A percentile compares a stretch with the other conserved stretches of the same genome.
These are phyloP conservation scores for Catharanthus roseus DNA, from an alignment of 257 asterid genomes.

Conservation along the genomic window DNA sequence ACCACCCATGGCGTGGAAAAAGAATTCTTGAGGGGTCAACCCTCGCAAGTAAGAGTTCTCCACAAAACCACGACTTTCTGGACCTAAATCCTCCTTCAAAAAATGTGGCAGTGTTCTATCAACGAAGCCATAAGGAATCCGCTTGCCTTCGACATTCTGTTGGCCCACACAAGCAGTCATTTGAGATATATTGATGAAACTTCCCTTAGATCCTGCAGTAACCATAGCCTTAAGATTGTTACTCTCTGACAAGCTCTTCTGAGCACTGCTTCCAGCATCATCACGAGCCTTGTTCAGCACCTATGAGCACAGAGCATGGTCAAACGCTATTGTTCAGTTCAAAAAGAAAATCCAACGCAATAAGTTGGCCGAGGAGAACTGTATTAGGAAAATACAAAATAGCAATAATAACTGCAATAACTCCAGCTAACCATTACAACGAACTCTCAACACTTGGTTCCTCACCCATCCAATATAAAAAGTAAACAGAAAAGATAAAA, in stretches of 20 bases:
- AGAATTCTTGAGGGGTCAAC: conserved; percentile 95
- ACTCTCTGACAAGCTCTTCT: conserved; percentile 91
- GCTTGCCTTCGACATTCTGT: conserved; percentile 99
- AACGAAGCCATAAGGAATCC: conserved; percentile 93
- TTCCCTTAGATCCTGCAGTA: conserved; percentile 99
- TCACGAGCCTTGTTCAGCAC: conserved; percentile 99
- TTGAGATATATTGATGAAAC: conserved; percentile 97
- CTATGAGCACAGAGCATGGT: conserved; percentile 31
- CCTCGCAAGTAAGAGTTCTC: conserved; percentile 98
- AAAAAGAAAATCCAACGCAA: background rate
- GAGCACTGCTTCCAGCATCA: conserved; percentile 99
- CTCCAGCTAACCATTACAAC: background rate
- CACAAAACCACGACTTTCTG: conserved; percentile 99
- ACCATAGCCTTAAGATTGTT: conserved; percentile 99
- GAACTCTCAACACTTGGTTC: background rate
- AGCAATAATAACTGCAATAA: background rate
- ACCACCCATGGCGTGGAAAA: conserved; percentile 99
- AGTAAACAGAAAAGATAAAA: background rate
- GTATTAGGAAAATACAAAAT: background rate
- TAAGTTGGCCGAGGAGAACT: background rate
- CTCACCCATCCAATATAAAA: background rate
- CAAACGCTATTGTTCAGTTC: conserved; percentile 3
- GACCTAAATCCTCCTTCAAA: conserved; percentile 87
- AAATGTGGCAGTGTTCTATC: conserved; percentile 93
- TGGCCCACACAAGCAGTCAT: conserved; percentile 99